Evolutionary conservation across 306 rosid genomes (phyloP), one percentile per base, ranked within the genome.

Genomic region (Prunus fruticosa): DNA sequence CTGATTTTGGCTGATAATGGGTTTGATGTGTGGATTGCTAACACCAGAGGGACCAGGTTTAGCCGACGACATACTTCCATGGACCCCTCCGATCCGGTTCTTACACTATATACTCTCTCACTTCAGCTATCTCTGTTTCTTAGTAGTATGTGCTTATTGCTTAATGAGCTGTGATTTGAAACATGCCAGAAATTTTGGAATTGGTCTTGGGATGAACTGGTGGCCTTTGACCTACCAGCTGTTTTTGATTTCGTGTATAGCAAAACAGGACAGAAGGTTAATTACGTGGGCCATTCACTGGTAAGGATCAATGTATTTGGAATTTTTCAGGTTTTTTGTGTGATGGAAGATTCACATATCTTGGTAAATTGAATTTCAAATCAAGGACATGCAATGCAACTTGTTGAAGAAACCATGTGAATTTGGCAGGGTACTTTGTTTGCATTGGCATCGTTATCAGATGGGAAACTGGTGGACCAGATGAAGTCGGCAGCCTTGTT

Each of bases 171-270:
- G 53, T 18, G 13, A 14, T 51, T 74, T 75, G 64, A 54, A 49
- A 72, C 52, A 25, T 82, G 68, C 25, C 88, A 93, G 98, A 84
- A 70, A 1, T 95, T 61, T 72, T 95, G 97, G 99, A 53, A 90
- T 43, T 95, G 97, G 97, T 88, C 97, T 0, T 95, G 89, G 89
- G 99, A 95, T 69, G 97, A 95, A 74, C 77, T 95, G 19, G 91
- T 81, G 53, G 11, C 73, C 51, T 89, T 81, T 75, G 99, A 95
- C 78, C 84, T 95, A 41, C 99, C 99, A 0, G 97, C 97, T 3
- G 81, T 89, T 65, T 92, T 95, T 66, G 84, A 92, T 74, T 82
- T 76, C 56, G 96, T 95, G 61, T 79, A 56, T 71, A 79, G 64
- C 61, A 81, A 88, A 87, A 89, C 99, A 3, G 86, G 87, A 49